Conservation (phyloP, 2,329 filamentous ascomycete genomes). For the Botrytis cinerea region DNA sequence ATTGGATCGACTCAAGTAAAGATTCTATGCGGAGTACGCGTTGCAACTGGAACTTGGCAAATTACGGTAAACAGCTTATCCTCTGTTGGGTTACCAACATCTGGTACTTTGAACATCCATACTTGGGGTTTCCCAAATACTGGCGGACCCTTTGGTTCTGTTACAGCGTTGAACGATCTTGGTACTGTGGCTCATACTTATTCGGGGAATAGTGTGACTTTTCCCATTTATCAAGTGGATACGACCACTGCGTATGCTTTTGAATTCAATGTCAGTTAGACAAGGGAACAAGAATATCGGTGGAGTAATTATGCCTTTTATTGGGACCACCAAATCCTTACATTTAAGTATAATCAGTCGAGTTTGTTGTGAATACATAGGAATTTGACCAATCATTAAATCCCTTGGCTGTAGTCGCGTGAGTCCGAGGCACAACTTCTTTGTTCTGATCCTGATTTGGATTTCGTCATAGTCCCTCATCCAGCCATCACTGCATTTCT, state of each 20-base stretch:
- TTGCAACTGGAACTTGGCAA: constrained; percentile 34
- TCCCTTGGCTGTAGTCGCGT: neutral
- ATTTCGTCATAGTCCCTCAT: constrained; percentile 16
- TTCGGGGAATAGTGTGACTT: constrained; percentile 42
- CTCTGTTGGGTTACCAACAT: constrained; percentile 30
- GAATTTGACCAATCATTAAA: neutral
- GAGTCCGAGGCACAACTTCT: neutral
- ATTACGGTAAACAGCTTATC: constrained; percentile 32
- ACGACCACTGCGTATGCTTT: constrained; percentile 46
- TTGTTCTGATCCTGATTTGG: constrained; percentile 2
- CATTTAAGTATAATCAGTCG: neutral
- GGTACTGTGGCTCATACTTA: constrained; percentile 42
- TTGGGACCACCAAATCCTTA: neutral
- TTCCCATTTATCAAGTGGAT: constrained; percentile 45
- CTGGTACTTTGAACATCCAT: constrained; percentile 32
- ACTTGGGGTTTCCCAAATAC: constrained; percentile 38
- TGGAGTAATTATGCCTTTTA: neutral
- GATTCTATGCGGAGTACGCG: constrained; percentile 31
- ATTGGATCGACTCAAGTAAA: constrained; percentile 30
- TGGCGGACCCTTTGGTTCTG: constrained; percentile 30
- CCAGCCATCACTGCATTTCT: neutral
- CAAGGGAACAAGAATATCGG: neutral
- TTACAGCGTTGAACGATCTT: constrained; percentile 38
- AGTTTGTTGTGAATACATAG: neutral
- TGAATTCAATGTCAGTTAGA: constrained; percentile 40